Conservation (phyloP, 1,139 yeast genomes). For the Torulaspora pretoriensis region DNA sequence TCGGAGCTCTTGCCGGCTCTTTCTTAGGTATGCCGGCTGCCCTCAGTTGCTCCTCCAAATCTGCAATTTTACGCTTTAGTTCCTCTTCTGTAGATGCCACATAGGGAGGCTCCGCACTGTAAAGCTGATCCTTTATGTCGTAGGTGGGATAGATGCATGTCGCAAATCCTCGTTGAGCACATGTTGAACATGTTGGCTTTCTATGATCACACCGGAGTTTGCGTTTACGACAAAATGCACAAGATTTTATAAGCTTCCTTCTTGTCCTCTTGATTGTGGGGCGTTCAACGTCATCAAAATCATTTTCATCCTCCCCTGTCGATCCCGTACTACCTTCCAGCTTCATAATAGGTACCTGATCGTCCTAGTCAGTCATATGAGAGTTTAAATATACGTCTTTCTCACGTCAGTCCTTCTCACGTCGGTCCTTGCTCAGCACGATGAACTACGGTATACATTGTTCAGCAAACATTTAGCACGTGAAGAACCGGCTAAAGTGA, state of each 20-base stretch:
- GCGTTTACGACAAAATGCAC: slow-evolving; percentile 32
- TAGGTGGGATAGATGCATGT: slow-evolving; percentile 26
- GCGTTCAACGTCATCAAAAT: neutral
- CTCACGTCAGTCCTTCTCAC: no score
- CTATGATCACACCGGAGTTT: slow-evolving; percentile 35
- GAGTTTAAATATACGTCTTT: no score
- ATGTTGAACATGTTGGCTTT: slow-evolving; percentile 31
- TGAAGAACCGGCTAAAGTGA: no score
- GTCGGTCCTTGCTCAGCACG: no score
- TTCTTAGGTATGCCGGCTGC: neutral
- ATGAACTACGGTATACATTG: no score
- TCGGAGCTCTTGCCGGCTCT: neutral
- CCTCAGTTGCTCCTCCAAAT: slow-evolving; percentile 9
- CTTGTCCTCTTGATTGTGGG: slow-evolving; percentile 19
- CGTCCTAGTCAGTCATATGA: neutral
- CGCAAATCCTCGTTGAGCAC: slow-evolving; percentile 27
- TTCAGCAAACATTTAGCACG: no score
- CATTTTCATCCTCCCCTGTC: neutral
- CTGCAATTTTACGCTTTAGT: slow-evolving; percentile 11
- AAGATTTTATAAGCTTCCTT: slow-evolving; percentile 30
- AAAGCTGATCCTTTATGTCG: neutral
- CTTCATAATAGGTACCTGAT: neutral
- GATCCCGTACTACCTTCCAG: neutral
- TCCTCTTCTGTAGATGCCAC: slow-evolving; percentile 1
- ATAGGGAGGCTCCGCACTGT: neutral